Evolutionary conservation across 2,329 filamentous ascomycete genomes (phyloP), one percentile per base, ranked within the genome.

Genomic region (Colletotrichum tropicale): DNA sequence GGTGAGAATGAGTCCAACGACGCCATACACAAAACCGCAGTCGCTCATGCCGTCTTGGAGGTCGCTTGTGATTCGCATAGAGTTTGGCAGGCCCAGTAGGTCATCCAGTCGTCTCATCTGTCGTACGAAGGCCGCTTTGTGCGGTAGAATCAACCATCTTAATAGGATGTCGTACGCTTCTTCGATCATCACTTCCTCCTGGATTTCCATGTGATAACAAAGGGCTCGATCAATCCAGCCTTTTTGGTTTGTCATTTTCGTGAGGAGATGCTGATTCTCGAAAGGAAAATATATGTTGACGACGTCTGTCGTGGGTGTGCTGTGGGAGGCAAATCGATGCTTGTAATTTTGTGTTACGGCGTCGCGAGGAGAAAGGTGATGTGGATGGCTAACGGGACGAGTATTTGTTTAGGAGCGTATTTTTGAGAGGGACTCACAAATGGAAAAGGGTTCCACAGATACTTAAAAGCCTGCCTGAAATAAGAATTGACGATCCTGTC

Each of bases 11-110:
- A 65, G 34, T n/a, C 30, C 30, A 8, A 65, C 13, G 61, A 65
- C n/a, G 34, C 32, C 61, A 12, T 26, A 12, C 34, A 65, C 61
- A 21, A 21, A 65, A 21, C 34, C 34, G n/a, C n/a, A 5, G 61
- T 65, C 61, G 30, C n/a, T 24, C 61, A 65, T 65, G 13, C 61
- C 61, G 16, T 65, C 61, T 65, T 26, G 34, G 21, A 65, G n/a
- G 34, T 65, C n/a, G 61, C 61, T 65, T 32, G 61, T 43, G 34
- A 65, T 65, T 15, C 61, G 61, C 61, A 65, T 24, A 21, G 30
- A 26, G n/a, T 26, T n/a, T 21, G 34, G 32, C 12, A 64, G 21
- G 58, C 58, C 24, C 18, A 62, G 18, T 9, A 28, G n/a, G 18
- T 12, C 28, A 24, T 62, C 15, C 21, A n/a, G 8, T 18, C 7